Evolutionary conservation across 495 filamentous ascomycete species (phyloP), one percentile per base, ranked within the genome.

Genomic region (Polyplosphaeria fusca): DNA sequence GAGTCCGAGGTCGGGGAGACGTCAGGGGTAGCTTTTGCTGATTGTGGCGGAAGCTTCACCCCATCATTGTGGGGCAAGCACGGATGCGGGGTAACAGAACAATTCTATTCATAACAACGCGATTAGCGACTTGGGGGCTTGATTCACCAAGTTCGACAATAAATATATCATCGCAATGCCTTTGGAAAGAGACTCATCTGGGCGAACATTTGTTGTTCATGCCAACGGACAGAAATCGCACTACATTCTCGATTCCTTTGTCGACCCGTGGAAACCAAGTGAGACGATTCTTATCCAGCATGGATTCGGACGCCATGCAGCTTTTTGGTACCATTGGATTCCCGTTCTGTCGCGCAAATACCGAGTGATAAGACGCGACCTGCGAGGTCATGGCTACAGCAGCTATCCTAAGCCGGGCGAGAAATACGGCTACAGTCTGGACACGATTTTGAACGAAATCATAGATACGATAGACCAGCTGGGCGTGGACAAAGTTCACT

Each of bases 221-320:
- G 26, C 56, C 12, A 55, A 50, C 51, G 56, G 56, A 20, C 55
- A 64, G 45, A 37, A 20, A 30, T 35, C 61, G 3, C 61, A 64
- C 47, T 55, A 47, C 47, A 55, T 67, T 4, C 37, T 27, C 23
- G 45, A 60, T 35, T 24, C 18, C 41, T 64, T 64, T 37, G 44
- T 28, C 24, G 55, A 64, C 32, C 60, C 64, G 0, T 64, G 64
- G 64, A 60, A 67, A 39, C 55, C 64, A 5, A n/a, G 27, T 24
- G 60, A 64, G 7, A 67, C 60, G 16, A 61, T 67, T 19, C 50
- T 67, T 9, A 63, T 67, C 38, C 64, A 67, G 26, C 60, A 64
- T 26, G 64, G 64, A 13, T 67, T 67, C 39, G 60, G 50, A 14
- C 48, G 64, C 16, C 60, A 64, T 37, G 42, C 64, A 28, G 64